Evolutionary conservation across 164 flowering plant species (phyloP).

Genomic region (Buxus sempervirens): DNA sequence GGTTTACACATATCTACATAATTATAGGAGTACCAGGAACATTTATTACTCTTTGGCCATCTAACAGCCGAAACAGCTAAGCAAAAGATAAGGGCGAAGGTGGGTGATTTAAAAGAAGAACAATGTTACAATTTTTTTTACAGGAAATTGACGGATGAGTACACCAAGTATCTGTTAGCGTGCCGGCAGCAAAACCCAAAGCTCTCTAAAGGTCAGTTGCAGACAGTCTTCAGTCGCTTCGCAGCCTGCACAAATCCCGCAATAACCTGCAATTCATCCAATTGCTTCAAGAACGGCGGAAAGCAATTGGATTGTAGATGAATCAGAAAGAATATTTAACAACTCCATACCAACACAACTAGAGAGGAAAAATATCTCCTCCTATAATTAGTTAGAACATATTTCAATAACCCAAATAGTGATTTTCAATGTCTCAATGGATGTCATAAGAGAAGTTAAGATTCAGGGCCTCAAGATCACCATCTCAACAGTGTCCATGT

Average conservation of each 20-base stretch:
- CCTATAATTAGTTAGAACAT: neutral
- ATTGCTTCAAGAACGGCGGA: constrained; percentile 49
- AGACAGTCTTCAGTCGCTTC: constrained; percentile 72
- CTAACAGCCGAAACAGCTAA: constrained; percentile 16
- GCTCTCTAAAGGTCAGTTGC: constrained; percentile 46
- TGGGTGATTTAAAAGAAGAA: constrained; percentile 14
- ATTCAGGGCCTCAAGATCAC: neutral
- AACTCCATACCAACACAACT: neutral
- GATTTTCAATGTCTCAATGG: neutral
- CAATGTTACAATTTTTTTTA: constrained; percentile 28
- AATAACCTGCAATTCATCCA: constrained; percentile 98
- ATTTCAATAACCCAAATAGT: neutral
- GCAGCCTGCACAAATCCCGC: constrained; percentile 82
- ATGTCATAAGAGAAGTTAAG: neutral
- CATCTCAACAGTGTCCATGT: neutral
- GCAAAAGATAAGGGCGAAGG: no score
- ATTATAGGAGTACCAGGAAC: constrained; percentile 19
- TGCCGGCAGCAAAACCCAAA: constrained; percentile 16
- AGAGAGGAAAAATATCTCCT: neutral
- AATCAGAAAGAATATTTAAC: neutral
- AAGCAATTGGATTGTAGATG: constrained; percentile 17
- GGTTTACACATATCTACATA: constrained; percentile 35
- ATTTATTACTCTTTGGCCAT: constrained; percentile 22
- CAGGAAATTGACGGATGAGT: constrained; percentile 24
- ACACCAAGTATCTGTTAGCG: constrained; percentile 36